Conservation (phyloP, 2,329 filamentous ascomycete species). For the Colletotrichum lentis region DNA sequence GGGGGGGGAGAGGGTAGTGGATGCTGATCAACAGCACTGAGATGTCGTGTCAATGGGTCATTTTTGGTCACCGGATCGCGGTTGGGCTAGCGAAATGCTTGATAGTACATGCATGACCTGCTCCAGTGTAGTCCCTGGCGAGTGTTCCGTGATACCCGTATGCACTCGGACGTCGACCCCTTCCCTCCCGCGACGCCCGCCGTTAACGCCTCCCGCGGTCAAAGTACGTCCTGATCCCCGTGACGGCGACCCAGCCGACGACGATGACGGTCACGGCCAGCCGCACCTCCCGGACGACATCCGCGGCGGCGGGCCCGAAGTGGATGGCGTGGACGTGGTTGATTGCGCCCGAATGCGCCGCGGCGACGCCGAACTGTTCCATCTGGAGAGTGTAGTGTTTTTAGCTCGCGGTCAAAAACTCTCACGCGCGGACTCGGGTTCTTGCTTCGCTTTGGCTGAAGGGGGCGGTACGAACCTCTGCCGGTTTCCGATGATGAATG, state of each 20-base stretch:
- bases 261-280: slow-evolving; percentile 28
- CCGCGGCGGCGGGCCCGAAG: slow-evolving; percentile 22
- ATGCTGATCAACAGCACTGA: too few species aligned
- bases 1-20: too few species aligned
- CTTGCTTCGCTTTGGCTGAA: not conserved
- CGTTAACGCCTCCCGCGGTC: slow-evolving; percentile 1
- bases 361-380: slow-evolving; percentile 28
- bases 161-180: too few species aligned
- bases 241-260: slow-evolving; percentile 33
- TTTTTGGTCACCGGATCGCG: not conserved
- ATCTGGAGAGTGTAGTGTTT: not conserved
- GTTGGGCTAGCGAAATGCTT: too few species aligned
- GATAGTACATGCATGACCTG: too few species aligned
- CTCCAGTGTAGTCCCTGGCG: too few species aligned
- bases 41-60: not conserved
- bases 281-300: slow-evolving; percentile 22
- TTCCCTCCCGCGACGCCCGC: not conserved
- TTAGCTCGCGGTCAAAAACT: too few species aligned
- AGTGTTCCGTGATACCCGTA: too few species aligned
- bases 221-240: slow-evolving; percentile 15
- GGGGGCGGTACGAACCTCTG: not conserved
- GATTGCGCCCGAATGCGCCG: slow-evolving; percentile 34
- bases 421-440: not conserved
- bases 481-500: not conserved
- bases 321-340: slow-evolving; percentile 32